Conservation (phyloP, 164 flowering plant species). For the Malania oleifera region DNA sequence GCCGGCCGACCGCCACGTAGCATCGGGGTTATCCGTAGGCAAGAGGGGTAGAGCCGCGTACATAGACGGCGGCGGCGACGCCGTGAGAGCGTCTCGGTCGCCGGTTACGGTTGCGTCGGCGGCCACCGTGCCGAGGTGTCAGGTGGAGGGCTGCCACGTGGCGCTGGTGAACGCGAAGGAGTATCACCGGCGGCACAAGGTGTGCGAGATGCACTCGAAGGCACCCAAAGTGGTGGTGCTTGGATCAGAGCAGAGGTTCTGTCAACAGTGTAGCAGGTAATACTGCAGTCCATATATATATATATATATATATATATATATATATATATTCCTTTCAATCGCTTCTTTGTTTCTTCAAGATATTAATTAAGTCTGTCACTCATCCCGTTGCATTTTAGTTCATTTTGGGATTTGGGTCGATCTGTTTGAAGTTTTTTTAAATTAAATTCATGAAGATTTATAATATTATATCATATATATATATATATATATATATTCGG, state of each 20-base stretch:
- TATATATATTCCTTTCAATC: too few species aligned
- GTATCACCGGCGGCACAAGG: conserved; percentile 73
- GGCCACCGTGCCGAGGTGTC: conserved; percentile 49
- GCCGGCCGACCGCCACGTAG: conserved; percentile 18
- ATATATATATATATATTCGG: too few species aligned
- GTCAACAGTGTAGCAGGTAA: conserved; percentile 85
- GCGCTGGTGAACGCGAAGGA: conserved; percentile 50
- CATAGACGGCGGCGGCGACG: conserved; percentile 7
- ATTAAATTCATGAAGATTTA: too few species aligned
- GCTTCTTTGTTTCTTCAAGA: too few species aligned
- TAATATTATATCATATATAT: too few species aligned
- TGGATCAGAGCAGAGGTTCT: conserved; percentile 64
- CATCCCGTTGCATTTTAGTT: too few species aligned
- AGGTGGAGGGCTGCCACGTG: conserved; percentile 68
- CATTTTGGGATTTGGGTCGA: too few species aligned
- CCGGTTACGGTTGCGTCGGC: conserved; percentile 13
- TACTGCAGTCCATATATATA: too few species aligned
- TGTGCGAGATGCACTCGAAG: conserved; percentile 75
- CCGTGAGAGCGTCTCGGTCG: background rate
- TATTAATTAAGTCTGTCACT: too few species aligned
- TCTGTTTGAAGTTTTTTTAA: too few species aligned
- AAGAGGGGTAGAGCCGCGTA: conserved; percentile 39
- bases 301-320: too few species aligned
- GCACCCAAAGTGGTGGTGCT: conserved; percentile 57
- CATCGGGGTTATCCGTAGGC: conserved; percentile 15